Base-by-base conservation (phyloP, 768 basidiomycete genomes). In the Ramaria sp. region DNA sequence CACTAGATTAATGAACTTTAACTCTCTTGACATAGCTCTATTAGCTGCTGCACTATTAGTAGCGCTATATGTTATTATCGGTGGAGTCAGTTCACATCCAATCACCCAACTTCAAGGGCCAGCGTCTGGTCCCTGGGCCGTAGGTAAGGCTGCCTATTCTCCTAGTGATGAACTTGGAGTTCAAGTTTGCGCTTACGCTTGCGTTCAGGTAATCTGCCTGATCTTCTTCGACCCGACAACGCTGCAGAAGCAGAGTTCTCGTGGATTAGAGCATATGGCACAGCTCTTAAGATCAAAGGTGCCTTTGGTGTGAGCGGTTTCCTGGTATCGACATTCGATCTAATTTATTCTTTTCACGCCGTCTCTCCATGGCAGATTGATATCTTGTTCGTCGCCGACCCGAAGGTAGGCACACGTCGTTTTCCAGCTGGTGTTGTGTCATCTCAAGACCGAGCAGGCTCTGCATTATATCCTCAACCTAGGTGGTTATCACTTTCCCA, bases 401-500 rank as follows among this genome's bases (percentile, higher is more conserved):
- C 66, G 7, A 68, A 66, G 22, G 54, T 47, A 30, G 3, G 13
- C 34, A 37, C 34, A 9, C 10, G 22, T 12, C 13, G 17, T 17
- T 10, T 47, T 34, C 9, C 24, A 10, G 11, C 19, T 22, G 30
- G 15, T 2, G 17, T 43, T 3, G n/a, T 17, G 9, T 15, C 24
- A 31, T 27, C 27, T 27, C 27, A 27, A 27, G 3, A 31, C 27
- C 42, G 27, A 30, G 5, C 41, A 55, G 48, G 63, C 63, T n/a
- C 56, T 68, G 7, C 67, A 67, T 51, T 66, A 68, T 45, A 59
- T 69, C 19, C 62, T 69, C 13, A 64, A 65, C 30, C 62, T 61
- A 1, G 66, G 63, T 13, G 61, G 64, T 7, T 68, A 68, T 57
- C 59, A 60, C 41, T 69, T 60, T 58, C 60, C 66, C 7, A 69